Percentiles rank a stretch among this genome's conserved stretches.
Conservation (phyloP, 2,329 filamentous ascomycete genomes). For the Trichoderma arundinaceum region DNA sequence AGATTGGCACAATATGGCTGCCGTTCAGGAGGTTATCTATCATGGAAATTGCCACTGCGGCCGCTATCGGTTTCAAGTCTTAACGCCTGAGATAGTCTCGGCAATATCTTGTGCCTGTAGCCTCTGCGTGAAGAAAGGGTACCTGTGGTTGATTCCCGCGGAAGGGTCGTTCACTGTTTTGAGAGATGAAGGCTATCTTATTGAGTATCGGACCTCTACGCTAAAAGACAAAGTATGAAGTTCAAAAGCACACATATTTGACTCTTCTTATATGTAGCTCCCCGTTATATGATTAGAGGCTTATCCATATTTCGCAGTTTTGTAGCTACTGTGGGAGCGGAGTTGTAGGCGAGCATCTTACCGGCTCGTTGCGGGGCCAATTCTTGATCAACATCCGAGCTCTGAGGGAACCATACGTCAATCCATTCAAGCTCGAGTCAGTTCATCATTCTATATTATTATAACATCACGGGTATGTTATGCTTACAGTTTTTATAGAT, state of each 20-base stretch:
- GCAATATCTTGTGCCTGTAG: conserved; percentile 37
- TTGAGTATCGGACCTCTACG: conserved; percentile 10
- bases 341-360: conserved; percentile 37
- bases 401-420: conserved; percentile 35
- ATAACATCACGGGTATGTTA: too few species aligned
- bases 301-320: conserved; percentile 36
- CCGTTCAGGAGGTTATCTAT: not conserved
- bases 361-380: conserved; percentile 36
- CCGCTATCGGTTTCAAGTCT: conserved; percentile 38
- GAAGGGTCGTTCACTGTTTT: conserved; percentile 27
- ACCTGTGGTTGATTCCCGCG: conserved; percentile 37
- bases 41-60: conserved; percentile 43
- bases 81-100: conserved; percentile 17
- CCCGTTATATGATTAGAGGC: not conserved
- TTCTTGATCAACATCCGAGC: conserved; percentile 38
- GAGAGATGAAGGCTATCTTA: conserved; percentile 32
- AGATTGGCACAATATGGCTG: not conserved
- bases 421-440: conserved; percentile 38
- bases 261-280: fast-evolving
- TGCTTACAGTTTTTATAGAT: not conserved
- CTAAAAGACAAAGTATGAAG: conserved; percentile 33
- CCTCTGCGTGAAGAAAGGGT: conserved; percentile 41
- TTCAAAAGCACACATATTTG: too few species aligned
- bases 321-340: conserved; percentile 40
- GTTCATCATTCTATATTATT: not conserved